Evolutionary conservation across 805 yeast genomes (phyloP).

Genomic region (Torulaspora delbrueckii): DNA sequence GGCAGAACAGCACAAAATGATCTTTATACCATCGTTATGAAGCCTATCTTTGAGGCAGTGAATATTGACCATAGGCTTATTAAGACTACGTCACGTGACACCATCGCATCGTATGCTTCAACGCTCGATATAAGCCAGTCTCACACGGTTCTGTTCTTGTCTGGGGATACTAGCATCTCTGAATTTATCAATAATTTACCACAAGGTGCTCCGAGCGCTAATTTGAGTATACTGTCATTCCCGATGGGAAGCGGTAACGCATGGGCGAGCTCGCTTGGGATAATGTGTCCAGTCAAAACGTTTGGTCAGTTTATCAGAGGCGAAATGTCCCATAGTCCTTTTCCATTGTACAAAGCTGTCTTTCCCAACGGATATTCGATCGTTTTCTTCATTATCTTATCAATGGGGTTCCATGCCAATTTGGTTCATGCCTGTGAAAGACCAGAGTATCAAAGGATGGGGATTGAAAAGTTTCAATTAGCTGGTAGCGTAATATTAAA

Average conservation of each 20-base stretch:
- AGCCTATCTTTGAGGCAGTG: constrained; percentile 44
- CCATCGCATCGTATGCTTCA: constrained; percentile 41
- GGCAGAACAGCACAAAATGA: constrained; percentile 36
- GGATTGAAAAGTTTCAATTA: constrained; percentile 58
- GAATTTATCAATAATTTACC: constrained; percentile 61
- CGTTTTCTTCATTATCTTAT: constrained; percentile 56
- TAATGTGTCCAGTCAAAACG: constrained; percentile 35
- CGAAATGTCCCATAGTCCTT: constrained; percentile 10
- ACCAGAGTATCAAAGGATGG: constrained; percentile 58
- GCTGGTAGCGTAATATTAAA: constrained; percentile 59
- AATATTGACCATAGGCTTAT: constrained; percentile 38
- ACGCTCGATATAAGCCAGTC: constrained; percentile 20
- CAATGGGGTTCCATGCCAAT: constrained; percentile 86
- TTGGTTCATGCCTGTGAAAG: constrained; percentile 76
- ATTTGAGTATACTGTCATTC: constrained; percentile 35
- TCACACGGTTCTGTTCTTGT: constrained; percentile 53
- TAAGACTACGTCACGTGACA: constrained; percentile 39
- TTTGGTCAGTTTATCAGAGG: constrained; percentile 35
- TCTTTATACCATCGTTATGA: constrained; percentile 41
- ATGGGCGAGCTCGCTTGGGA: constrained; percentile 55
- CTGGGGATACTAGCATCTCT: constrained; percentile 82
- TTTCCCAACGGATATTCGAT: constrained; percentile 30
- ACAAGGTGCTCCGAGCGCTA: neutral
- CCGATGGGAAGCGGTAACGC: constrained; percentile 92
- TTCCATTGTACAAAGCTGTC: constrained; percentile 35